phyloP scores from a whole-genome alignment of 2,329 filamentous ascomycete species.

The Chrysoporthe deuterocubensis region DNA sequence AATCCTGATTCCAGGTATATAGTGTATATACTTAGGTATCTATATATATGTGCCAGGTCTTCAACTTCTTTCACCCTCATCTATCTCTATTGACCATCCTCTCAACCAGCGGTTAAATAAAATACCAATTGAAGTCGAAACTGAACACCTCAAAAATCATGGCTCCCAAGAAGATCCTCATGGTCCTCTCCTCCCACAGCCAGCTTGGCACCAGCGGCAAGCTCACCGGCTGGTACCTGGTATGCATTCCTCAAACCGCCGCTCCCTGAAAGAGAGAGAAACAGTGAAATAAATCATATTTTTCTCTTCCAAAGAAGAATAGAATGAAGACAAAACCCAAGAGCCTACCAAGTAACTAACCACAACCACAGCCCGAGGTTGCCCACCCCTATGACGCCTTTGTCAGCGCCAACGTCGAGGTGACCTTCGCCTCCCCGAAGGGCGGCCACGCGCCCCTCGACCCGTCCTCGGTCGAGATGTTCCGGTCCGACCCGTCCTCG shows the following conservation, averaged over 20 bases:
- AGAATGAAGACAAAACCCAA: not conserved
- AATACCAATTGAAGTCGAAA: too few relatives aligned
- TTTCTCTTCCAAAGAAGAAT: too few relatives aligned
- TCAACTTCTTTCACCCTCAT: too few relatives aligned
- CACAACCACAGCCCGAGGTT: slow-evolving; percentile 56
- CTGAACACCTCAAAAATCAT: not conserved
- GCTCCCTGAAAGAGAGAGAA: slow-evolving; percentile 2
- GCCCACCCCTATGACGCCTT: slow-evolving; percentile 68
- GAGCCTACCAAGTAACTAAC: slow-evolving; percentile 2
- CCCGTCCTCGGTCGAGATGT: slow-evolving; percentile 58
- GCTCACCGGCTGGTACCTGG: slow-evolving; percentile 74
- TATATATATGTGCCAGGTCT: too few relatives aligned
- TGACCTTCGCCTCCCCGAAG: slow-evolving; percentile 64
- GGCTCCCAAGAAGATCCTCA: slow-evolving; percentile 58
- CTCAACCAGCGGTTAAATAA: too few relatives aligned
- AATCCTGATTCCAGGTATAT: too few relatives aligned
- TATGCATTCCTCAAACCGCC: slow-evolving; percentile 39
- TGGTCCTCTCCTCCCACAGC: slow-evolving; percentile 70
- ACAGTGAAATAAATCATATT: too few relatives aligned
- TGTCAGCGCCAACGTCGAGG: slow-evolving; percentile 50
- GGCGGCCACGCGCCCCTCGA: slow-evolving; percentile 67
- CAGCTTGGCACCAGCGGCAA: slow-evolving; percentile 53
- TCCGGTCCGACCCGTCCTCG: slow-evolving; percentile 56
- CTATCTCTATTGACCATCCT: too few relatives aligned
- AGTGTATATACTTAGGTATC: too few relatives aligned